phyloP scores from a whole-genome alignment of 352 stramenopile species.

The Paralagenidium karlingii region DNA sequence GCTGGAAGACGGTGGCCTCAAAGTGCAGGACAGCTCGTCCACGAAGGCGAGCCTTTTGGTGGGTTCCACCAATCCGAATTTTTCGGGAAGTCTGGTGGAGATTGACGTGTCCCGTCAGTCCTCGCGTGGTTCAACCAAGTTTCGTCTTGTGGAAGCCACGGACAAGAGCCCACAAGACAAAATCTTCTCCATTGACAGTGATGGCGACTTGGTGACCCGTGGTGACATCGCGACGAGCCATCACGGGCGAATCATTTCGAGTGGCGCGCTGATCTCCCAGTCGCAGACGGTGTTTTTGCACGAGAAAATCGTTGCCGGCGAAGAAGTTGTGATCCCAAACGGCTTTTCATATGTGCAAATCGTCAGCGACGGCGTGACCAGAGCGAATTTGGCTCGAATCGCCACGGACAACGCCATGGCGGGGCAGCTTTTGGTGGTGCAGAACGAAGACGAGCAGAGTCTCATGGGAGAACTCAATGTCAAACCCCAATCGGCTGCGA shows the following conservation, averaged over 20 bases:
- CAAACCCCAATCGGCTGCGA: conserved; percentile 27
- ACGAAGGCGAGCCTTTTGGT: conserved; percentile 33
- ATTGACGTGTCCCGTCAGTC: conserved; percentile 8
- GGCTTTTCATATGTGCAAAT: conserved; percentile 62
- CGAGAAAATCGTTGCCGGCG: conserved; percentile 18
- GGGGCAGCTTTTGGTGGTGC: conserved; percentile 57
- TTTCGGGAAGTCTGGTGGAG: conserved; percentile 32
- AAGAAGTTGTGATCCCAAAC: conserved; percentile 30
- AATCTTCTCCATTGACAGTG: conserved; percentile 30
- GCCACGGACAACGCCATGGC: conserved; percentile 21
- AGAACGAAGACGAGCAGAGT: conserved; percentile 55
- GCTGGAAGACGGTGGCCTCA: conserved; percentile 47
- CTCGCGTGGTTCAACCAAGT: conserved; percentile 1
- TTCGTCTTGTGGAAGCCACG: conserved; percentile 32
- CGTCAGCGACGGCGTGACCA: conserved; percentile 23
- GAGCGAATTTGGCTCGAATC: conserved; percentile 22
- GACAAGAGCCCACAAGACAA: conserved; percentile 4
- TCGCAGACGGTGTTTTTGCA: conserved; percentile 37
- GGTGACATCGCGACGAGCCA: conserved; percentile 31
- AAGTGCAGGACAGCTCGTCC: conserved; percentile 21
- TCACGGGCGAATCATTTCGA: conserved; percentile 32
- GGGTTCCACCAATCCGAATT: conserved; percentile 26
- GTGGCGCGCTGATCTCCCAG: conserved; percentile 31
- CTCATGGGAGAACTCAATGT: conserved; percentile 36
- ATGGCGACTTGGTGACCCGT: conserved; percentile 24